A percentile compares a stretch with the other conserved stretches of the same genome.
Evolutionary conservation across 148 eudicot species (phyloP).

Genomic region (Rhododendron kiyosumense): DNA sequence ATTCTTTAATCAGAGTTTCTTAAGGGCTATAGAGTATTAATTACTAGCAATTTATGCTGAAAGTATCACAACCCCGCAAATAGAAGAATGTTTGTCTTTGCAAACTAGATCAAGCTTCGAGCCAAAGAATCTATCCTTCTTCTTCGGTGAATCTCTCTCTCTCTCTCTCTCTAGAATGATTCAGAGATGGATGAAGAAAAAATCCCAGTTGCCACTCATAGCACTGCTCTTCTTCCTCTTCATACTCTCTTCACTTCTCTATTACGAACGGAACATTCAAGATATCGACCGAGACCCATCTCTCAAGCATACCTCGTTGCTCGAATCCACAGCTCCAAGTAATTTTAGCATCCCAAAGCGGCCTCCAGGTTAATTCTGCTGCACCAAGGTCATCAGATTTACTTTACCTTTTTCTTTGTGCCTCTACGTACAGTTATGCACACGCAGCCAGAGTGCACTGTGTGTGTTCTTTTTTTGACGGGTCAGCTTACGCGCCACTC

Average conservation of each 20-base stretch:
- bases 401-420: background rate
- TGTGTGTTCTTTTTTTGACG: background rate
- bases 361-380: conserved; percentile 30
- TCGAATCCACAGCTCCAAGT: conserved; percentile 16
- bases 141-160: background rate
- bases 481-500: too few relatives aligned
- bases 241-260: conserved; percentile 46
- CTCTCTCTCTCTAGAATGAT: conserved; percentile 23
- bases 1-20: background rate
- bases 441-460: background rate
- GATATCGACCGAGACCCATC: conserved; percentile 28
- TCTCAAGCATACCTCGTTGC: conserved; percentile 9
- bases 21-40: background rate
- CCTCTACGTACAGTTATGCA: background rate
- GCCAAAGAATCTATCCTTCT: too few relatives aligned
- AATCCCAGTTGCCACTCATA: conserved; percentile 43
- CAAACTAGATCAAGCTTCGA: background rate
- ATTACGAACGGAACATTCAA: conserved; percentile 48
- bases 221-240: conserved; percentile 48
- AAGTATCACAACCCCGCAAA: background rate
- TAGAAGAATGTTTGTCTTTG: background rate
- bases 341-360: conserved; percentile 10
- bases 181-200: conserved; percentile 52
- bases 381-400: background rate
- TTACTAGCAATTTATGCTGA: background rate